These are phyloP conservation scores for Speleostelium caveatum DNA, from an alignment of 78 protist genomes.

Conservation along the genomic window DNA sequence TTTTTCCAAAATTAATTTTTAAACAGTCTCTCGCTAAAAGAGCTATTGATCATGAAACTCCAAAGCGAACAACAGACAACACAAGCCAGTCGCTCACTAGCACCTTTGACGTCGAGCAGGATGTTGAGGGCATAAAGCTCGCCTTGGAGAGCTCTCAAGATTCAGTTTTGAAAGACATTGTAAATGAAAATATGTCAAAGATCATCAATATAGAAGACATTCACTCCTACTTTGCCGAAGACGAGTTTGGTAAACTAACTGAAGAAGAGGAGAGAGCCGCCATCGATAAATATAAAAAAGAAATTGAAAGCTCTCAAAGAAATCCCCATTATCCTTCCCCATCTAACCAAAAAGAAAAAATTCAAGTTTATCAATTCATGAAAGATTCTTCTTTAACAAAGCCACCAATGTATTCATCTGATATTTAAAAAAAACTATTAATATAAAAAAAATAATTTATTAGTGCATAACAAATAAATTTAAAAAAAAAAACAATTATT, in stretches of 20 bases:
- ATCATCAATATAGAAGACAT: slow-evolving; percentile 15
- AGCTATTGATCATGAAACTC: slow-evolving; percentile 45
- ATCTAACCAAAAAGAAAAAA: too few species aligned
- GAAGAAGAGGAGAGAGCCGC: slow-evolving; percentile 45
- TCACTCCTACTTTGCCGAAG: slow-evolving; percentile 6
- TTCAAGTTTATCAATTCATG: too few species aligned
- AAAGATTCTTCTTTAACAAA: too few species aligned
- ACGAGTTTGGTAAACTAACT: slow-evolving; percentile 47
- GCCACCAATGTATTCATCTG: too few species aligned
- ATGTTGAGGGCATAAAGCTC: not conserved
- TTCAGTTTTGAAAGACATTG: not conserved
- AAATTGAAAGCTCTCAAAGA: too few species aligned
- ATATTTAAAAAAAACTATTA: too few species aligned
- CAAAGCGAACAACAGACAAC: not conserved
- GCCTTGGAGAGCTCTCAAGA: slow-evolving; percentile 1
- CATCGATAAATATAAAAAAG: slow-evolving; percentile 16
- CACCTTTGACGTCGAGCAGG: slow-evolving; percentile 5
- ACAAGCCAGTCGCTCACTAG: not conserved
- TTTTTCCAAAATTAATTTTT: slow-evolving; percentile 92
- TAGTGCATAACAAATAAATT: too few species aligned
- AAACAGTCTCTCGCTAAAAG: slow-evolving; percentile 90
- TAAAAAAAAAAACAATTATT: too few species aligned
- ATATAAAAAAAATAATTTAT: too few species aligned
- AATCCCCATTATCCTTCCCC: too few species aligned
- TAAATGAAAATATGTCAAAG: not conserved